These are phyloP conservation scores for Daldinia loculata DNA, from an alignment of 495 filamentous ascomycete species.

Conservation along the genomic window DNA sequence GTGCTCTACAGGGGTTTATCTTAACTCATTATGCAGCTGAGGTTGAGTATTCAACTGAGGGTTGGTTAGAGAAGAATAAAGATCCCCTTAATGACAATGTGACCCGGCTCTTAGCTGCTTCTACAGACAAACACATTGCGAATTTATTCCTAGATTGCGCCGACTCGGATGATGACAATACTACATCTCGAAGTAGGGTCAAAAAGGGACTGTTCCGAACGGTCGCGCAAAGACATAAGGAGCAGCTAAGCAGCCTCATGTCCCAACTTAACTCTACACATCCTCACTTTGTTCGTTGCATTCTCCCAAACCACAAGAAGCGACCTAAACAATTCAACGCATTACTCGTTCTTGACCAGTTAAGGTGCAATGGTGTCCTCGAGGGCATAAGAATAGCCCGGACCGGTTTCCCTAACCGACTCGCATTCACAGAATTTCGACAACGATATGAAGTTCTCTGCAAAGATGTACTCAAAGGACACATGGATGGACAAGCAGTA, in stretches of 20 bases:
- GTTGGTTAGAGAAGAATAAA: conserved; percentile 99
- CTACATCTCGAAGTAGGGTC: conserved; percentile 77
- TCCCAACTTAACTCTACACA: conserved; percentile 94
- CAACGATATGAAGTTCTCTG: conserved; percentile 98
- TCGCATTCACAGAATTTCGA: conserved; percentile 92
- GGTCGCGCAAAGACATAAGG: conserved; percentile 96
- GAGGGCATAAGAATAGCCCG: conserved; percentile 98
- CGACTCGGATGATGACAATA: conserved; percentile 71
- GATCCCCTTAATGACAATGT: conserved; percentile 98
- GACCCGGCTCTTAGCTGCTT: conserved; percentile 84
- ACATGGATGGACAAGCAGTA: conserved; percentile 86
- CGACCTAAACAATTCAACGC: conserved; percentile 91
- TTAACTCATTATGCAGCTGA: conserved; percentile 99
- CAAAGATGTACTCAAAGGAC: conserved; percentile 85
- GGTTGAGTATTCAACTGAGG: conserved; percentile 94
- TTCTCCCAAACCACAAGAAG: conserved; percentile 98
- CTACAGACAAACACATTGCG: conserved; percentile 82
- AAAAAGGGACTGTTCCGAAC: conserved; percentile 98
- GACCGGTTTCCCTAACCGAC: conserved; percentile 96
- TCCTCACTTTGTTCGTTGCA: conserved; percentile 98
- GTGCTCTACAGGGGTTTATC: conserved; percentile 80
- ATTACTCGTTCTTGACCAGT: conserved; percentile 89
- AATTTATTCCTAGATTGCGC: conserved; percentile 88
- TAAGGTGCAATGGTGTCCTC: conserved; percentile 97
- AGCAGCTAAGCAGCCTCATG: conserved; percentile 95